Percentiles rank a stretch among this genome's conserved stretches.
These are phyloP conservation scores for Achaetomium macrosporum DNA, from an alignment of 2,329 filamentous ascomycete species.

Conservation along the genomic window DNA sequence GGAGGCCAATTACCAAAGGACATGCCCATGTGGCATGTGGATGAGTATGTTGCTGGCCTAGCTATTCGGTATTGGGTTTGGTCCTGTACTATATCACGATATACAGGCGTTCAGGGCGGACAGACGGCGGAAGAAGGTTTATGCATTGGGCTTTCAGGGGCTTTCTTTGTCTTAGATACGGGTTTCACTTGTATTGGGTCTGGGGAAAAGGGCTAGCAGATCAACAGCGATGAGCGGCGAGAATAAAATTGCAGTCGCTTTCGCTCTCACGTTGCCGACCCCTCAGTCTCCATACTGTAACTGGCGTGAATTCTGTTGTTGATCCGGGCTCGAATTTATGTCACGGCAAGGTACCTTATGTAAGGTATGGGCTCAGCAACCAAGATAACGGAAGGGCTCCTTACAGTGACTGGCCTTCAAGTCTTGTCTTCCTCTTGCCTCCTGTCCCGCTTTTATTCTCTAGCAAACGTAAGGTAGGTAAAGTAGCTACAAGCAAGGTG, in stretches of 20 bases:
- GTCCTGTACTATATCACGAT: conserved; percentile 20
- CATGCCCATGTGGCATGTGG: conserved; percentile 3
- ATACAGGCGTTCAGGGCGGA: conserved; percentile 2
- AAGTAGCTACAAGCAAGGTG: too few relatives aligned
- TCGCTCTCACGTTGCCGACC: neutral
- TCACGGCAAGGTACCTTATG: too few relatives aligned
- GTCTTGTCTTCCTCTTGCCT: too few relatives aligned
- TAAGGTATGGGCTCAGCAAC: too few relatives aligned
- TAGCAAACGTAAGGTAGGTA: too few relatives aligned
- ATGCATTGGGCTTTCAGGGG: neutral
- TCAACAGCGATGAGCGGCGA: neutral
- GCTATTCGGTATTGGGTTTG: conserved; percentile 3
- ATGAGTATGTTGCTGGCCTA: conserved; percentile 4
- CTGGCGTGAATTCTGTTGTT: too few relatives aligned
- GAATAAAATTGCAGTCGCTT: conserved; percentile 8
- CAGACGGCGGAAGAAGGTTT: neutral
- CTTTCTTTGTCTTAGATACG: neutral
- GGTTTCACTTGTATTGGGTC: neutral
- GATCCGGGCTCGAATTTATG: too few relatives aligned
- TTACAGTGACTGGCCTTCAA: too few relatives aligned
- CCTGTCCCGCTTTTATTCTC: too few relatives aligned
- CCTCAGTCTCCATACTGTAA: too few relatives aligned
- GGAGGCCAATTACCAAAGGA: too few relatives aligned
- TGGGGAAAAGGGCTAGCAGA: neutral
- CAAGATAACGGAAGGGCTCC: too few relatives aligned